Conservation (phyloP, 2,329 filamentous ascomycete genomes). For the Escovopsis sp. region DNA sequence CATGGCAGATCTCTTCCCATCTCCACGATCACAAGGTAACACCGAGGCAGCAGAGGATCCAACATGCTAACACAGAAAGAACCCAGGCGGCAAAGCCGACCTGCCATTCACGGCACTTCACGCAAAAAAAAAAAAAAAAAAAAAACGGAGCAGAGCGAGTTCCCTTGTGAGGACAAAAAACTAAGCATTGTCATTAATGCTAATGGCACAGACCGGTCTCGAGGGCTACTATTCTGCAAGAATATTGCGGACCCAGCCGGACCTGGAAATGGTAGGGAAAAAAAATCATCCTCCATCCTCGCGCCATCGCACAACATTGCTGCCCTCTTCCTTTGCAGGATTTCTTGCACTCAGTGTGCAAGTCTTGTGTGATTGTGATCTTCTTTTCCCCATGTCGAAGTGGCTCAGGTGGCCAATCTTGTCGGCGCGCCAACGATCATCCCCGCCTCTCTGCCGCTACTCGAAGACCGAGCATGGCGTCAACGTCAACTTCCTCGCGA, state of each 20-base stretch:
- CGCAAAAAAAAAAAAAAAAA: not conserved
- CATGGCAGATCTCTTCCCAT: too few relatives aligned
- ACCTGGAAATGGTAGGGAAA: not conserved
- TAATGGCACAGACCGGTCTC: conserved; percentile 5
- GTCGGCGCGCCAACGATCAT: too few relatives aligned
- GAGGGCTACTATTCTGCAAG: not conserved
- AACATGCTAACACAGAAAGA: too few relatives aligned
- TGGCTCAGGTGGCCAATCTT: too few relatives aligned
- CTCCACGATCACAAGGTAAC: too few relatives aligned
- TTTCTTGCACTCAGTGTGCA: not conserved
- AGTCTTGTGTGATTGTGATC: not conserved
- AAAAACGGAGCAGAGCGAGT: not conserved
- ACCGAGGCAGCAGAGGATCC: too few relatives aligned
- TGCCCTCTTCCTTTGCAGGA: conserved; percentile 5
- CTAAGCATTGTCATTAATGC: conserved; percentile 6
- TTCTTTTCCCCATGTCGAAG: not conserved
- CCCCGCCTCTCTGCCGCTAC: too few relatives aligned
- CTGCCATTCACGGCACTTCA: not conserved
- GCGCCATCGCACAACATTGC: conserved; percentile 2
- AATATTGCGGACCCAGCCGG: conserved; percentile 1
- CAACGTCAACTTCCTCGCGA: not conserved
- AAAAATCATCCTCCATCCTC: conserved; percentile 1
- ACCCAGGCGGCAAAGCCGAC: too few relatives aligned
- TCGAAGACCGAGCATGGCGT: too few relatives aligned
- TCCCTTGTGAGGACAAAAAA: conserved; percentile 4